These are phyloP conservation scores for Lichtheimia hyalospora DNA, from an alignment of 371 early-diverging fungal species.

Conservation along the genomic window DNA sequence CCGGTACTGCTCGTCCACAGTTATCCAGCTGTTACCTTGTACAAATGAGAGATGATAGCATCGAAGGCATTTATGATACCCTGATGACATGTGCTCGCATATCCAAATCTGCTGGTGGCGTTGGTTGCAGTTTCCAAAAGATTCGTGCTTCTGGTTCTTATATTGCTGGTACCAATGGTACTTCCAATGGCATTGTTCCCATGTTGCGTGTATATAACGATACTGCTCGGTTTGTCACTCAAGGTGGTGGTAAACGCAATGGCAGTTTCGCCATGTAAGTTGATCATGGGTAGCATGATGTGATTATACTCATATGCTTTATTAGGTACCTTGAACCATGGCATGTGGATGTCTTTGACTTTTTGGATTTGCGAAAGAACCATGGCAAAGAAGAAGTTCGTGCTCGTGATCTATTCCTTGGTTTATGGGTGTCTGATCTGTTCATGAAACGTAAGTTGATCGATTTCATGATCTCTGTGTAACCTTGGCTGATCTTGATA, in stretches of 20 bases:
- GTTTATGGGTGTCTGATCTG: slow-evolving; percentile 95
- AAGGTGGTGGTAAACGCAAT: slow-evolving; percentile 96
- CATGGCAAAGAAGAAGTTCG: slow-evolving; percentile 94
- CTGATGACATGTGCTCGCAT: slow-evolving; percentile 92
- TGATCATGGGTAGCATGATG: background rate
- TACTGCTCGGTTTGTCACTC: slow-evolving; percentile 94
- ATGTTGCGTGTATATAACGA: slow-evolving; percentile 95
- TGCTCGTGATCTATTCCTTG: slow-evolving; percentile 93
- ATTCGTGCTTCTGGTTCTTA: slow-evolving; percentile 87
- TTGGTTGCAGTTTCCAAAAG: slow-evolving; percentile 92
- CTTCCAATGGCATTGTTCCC: slow-evolving; percentile 92
- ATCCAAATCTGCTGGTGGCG: slow-evolving; percentile 94
- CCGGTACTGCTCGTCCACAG: slow-evolving; percentile 92
- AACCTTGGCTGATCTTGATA: background rate
- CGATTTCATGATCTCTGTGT: background rate
- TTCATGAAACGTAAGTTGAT: slow-evolving; percentile 85
- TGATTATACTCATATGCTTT: background rate
- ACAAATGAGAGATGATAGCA: slow-evolving; percentile 89
- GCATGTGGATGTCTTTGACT: slow-evolving; percentile 95
- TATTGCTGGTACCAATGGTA: slow-evolving; percentile 93
- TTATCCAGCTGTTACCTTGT: slow-evolving; percentile 92
- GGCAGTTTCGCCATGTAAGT: slow-evolving; percentile 87
- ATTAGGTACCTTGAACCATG: slow-evolving; percentile 92
- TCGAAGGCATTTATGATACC: slow-evolving; percentile 95
- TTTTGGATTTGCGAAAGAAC: slow-evolving; percentile 93